phyloP scores from a whole-genome alignment of 306 rosid genomes.

The Erythrophleum fordii region DNA sequence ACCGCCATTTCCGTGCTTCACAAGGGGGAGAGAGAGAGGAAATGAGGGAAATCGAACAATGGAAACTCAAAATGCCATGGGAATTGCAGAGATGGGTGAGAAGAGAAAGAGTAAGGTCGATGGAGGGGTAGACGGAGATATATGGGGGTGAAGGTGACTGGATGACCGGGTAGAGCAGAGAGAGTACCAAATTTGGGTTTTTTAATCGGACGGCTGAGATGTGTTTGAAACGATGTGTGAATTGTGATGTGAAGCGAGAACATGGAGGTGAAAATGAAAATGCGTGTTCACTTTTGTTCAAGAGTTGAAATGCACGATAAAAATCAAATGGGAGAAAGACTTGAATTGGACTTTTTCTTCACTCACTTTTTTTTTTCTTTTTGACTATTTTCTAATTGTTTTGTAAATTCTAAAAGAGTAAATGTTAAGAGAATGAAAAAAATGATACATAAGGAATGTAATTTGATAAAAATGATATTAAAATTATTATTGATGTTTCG shows the following conservation, averaged over 20 bases:
- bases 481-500: too few relatives aligned
- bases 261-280: not conserved
- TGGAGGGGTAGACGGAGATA: constrained; percentile 32
- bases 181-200: not conserved
- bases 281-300: not conserved
- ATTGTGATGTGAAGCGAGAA: not conserved
- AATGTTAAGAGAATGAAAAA: not conserved
- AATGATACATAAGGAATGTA: too few relatives aligned
- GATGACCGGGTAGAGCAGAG: constrained; percentile 48
- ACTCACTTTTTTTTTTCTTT: not conserved
- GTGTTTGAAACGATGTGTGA: not conserved
- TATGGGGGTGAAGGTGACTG: constrained; percentile 49
- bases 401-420: not conserved
- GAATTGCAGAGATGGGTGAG: not conserved
- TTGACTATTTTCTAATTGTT: too few relatives aligned
- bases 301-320: not conserved
- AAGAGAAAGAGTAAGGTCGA: not conserved
- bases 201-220: constrained; percentile 51
- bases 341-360: not conserved
- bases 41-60: not conserved
- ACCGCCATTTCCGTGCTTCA: constrained; percentile 57
- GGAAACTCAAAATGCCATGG: constrained; percentile 39
- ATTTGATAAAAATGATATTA: too few relatives aligned
- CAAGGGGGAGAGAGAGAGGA: not conserved
- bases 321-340: not conserved